Percentiles rank a stretch among this genome's conserved stretches.
Evolutionary conservation across 2,329 filamentous ascomycete species (phyloP).

Genomic region (Intubia oerlemansii): DNA sequence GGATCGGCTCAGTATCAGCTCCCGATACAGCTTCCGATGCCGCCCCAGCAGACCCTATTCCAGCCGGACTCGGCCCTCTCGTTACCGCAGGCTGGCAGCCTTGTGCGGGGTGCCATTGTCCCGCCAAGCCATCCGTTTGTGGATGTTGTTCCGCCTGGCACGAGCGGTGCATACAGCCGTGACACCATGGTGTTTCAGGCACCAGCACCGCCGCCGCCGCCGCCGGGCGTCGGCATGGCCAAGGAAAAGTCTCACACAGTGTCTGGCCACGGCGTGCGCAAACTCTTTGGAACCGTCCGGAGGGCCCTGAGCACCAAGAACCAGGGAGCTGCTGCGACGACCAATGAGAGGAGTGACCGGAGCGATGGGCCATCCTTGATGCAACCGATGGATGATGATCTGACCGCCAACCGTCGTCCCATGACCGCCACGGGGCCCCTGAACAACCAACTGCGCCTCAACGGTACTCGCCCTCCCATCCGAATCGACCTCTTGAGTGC

Average conservation of each 20-base stretch:
- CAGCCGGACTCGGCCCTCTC: no score
- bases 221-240: slow-evolving; percentile 9
- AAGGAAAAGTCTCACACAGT: slow-evolving; percentile 33
- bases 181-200: slow-evolving; percentile 32
- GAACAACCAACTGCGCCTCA: slow-evolving; percentile 17
- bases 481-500: slow-evolving; percentile 72
- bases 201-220: slow-evolving; percentile 8
- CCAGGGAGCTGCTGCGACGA: slow-evolving; percentile 9
- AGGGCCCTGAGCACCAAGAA: slow-evolving; percentile 50
- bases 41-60: no score
- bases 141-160: slow-evolving; percentile 35
- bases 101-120: slow-evolving; percentile 71
- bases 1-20: no score
- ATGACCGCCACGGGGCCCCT: slow-evolving; percentile 40
- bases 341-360: no score
- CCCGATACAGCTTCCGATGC: no score
- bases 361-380: no score
- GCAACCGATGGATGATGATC: no score
- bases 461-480: slow-evolving; percentile 27
- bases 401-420: slow-evolving; percentile 35
- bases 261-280: slow-evolving; percentile 61
- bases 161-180: slow-evolving; percentile 21
- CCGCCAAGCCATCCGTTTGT: slow-evolving; percentile 70
- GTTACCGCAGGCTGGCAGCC: slow-evolving; percentile 53
- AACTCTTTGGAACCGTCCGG: slow-evolving; percentile 67